A percentile compares a stretch with the other conserved stretches of the same genome.
phyloP scores from a whole-genome alignment of 2,329 filamentous ascomycete species.

The Orbilia javanica region DNA sequence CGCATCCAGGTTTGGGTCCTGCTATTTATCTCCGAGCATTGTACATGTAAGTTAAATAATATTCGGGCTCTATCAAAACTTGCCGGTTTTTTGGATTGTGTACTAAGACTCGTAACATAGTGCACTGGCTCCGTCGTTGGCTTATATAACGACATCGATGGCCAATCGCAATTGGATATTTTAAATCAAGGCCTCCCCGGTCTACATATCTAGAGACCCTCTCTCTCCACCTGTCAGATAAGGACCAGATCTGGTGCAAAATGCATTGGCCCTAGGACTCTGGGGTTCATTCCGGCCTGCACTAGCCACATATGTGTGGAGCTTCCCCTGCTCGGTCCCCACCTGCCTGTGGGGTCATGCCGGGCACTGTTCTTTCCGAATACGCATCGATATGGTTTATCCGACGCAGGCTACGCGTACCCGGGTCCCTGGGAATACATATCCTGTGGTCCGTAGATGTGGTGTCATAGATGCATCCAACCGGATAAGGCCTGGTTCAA shows the following conservation, averaged over 20 bases:
- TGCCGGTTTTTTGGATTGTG: no score
- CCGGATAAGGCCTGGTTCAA: constrained; percentile 10
- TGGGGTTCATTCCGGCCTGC: no score
- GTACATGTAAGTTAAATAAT: not conserved
- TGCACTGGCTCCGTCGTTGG: not conserved
- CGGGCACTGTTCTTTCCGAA: constrained; percentile 1
- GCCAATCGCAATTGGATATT: not conserved
- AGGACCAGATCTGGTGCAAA: not conserved
- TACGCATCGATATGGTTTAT: not conserved
- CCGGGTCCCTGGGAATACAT: not conserved
- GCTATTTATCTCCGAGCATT: no score
- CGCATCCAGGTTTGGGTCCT: no score
- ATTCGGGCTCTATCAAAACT: no score
- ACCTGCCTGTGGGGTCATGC: constrained; percentile 18
- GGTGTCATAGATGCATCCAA: constrained; percentile 14
- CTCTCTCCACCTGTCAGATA: not conserved
- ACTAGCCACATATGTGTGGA: constrained; percentile 13
- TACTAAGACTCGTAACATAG: no score
- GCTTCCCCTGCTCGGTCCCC: constrained; percentile 15
- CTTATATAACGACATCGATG: not conserved
- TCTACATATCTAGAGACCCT: not conserved
- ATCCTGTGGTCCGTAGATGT: constrained; percentile 6
- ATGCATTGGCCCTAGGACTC: no score
- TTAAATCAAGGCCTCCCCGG: not conserved
- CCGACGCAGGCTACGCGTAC: not conserved